Percentiles rank a stretch among this genome's conserved stretches.
phyloP scores from a whole-genome alignment of 1,284 basidiomycete genomes.

The Ganoderma boninense region DNA sequence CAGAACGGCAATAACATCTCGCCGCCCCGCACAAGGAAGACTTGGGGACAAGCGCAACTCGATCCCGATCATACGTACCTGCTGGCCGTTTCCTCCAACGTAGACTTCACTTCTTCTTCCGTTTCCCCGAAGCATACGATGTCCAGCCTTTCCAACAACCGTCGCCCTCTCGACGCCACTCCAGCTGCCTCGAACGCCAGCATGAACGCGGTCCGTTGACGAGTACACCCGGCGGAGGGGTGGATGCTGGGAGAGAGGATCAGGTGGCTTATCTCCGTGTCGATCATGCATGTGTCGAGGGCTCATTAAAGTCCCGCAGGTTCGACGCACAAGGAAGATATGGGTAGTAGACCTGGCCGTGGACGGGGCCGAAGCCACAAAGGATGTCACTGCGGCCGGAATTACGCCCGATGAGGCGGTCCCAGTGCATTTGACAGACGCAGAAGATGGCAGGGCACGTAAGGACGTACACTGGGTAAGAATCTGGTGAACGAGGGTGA shows the following conservation, averaged over 20 bases:
- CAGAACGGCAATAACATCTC: not conserved
- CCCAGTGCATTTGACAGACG: slow-evolving; percentile 45
- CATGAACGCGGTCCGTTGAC: slow-evolving; percentile 28
- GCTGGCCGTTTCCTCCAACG: slow-evolving; percentile 17
- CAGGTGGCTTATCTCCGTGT: slow-evolving; percentile 45
- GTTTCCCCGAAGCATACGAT: slow-evolving; percentile 35
- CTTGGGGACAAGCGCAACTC: slow-evolving; percentile 24
- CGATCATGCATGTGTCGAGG: slow-evolving; percentile 45
- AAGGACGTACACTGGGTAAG: slow-evolving; percentile 41
- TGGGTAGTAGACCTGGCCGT: slow-evolving; percentile 43
- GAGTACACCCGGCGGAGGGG: slow-evolving; percentile 41
- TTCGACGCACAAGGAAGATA: slow-evolving; percentile 36
- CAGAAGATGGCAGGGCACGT: slow-evolving; percentile 39
- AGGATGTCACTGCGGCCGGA: slow-evolving; percentile 42
- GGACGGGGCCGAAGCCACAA: slow-evolving; percentile 47
- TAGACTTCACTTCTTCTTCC: slow-evolving; percentile 12
- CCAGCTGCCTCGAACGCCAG: slow-evolving; percentile 44
- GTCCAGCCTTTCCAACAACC: slow-evolving; percentile 41
- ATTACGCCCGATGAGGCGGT: slow-evolving; percentile 42
- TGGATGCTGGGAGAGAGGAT: slow-evolving; percentile 42
- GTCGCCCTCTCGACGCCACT: slow-evolving; percentile 38
- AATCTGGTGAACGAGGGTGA: slow-evolving; percentile 45
- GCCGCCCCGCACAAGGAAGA: not conserved
- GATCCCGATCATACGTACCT: slow-evolving; percentile 22
- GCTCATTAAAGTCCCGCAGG: slow-evolving; percentile 44